Conservation (phyloP, 495 filamentous ascomycete species). For the Xylaria palmicola region DNA sequence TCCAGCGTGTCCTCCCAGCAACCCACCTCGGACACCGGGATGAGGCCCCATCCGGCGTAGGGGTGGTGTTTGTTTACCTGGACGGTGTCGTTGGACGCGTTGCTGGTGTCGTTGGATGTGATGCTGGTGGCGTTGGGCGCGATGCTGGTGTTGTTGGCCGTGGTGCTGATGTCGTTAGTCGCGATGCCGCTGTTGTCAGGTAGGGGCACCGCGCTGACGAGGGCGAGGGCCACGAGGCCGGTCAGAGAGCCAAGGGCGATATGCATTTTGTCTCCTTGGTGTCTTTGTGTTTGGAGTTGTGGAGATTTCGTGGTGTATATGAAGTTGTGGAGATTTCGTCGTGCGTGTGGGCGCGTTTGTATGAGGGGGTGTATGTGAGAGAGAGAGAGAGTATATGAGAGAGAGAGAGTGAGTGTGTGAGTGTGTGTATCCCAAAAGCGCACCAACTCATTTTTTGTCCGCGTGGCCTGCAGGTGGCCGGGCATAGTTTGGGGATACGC, state of each 20-base stretch:
- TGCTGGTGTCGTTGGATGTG: too few species aligned
- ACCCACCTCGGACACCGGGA: slow-evolving; percentile 7
- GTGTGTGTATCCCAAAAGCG: too few species aligned
- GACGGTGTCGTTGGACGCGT: too few species aligned
- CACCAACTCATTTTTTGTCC: too few species aligned
- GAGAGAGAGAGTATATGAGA: too few species aligned
- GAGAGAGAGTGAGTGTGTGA: too few species aligned
- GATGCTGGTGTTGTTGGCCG: neutral
- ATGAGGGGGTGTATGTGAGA: too few species aligned
- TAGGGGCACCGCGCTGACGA: neutral
- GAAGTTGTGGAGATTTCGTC: too few species aligned
- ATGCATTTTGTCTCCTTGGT: neutral
- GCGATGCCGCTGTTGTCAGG: neutral
- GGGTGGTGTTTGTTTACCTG: neutral
- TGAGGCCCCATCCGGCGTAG: neutral
- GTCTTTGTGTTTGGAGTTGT: neutral
- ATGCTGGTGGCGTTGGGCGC: too few species aligned
- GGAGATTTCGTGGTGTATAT: neutral
- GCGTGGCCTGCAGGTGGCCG: too few species aligned
- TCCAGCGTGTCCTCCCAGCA: neutral
- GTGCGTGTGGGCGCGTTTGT: too few species aligned
- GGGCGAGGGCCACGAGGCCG: neutral
- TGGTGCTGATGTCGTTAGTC: neutral
- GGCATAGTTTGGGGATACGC: too few species aligned
- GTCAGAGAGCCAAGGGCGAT: neutral